Conservation (phyloP, 208 protist species). For the Trypanosoma avium region DNA sequence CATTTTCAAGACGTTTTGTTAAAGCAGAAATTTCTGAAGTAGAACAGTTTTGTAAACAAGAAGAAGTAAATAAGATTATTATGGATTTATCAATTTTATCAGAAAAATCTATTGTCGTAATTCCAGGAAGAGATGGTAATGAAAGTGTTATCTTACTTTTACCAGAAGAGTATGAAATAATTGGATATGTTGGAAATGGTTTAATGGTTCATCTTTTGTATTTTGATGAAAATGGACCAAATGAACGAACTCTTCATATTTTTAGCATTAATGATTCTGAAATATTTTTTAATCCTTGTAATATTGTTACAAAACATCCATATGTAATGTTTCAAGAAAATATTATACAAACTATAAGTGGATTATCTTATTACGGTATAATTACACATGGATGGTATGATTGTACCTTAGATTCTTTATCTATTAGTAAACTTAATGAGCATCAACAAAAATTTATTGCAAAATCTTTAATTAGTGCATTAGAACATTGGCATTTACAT, state of each 20-base stretch:
- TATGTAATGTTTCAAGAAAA: slow-evolving; percentile 65
- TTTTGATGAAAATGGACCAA: slow-evolving; percentile 47
- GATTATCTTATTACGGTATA: slow-evolving; percentile 36
- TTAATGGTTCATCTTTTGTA: slow-evolving; percentile 65
- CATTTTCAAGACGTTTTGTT: slow-evolving; percentile 42
- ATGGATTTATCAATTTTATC: slow-evolving; percentile 7
- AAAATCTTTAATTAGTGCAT: slow-evolving; percentile 56
- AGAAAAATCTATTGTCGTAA: slow-evolving; percentile 16
- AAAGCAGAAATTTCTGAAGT: slow-evolving; percentile 28
- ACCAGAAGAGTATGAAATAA: slow-evolving; percentile 64
- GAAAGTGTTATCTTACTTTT: slow-evolving; percentile 33
- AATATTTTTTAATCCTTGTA: slow-evolving; percentile 31
- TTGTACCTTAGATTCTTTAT: slow-evolving; percentile 40
- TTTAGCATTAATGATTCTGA: slow-evolving; percentile 39
- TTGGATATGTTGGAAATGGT: slow-evolving; percentile 39
- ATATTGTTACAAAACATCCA: slow-evolving; percentile 53
- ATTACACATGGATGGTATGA: slow-evolving; percentile 84
- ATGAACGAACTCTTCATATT: slow-evolving; percentile 67
- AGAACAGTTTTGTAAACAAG: slow-evolving; percentile 26
- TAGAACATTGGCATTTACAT: slow-evolving; percentile 90
- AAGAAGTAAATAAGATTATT: slow-evolving; percentile 21
- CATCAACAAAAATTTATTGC: slow-evolving; percentile 36
- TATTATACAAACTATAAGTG: slow-evolving; percentile 41
- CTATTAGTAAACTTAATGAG: slow-evolving; percentile 15
- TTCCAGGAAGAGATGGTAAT: slow-evolving; percentile 1